Evolutionary conservation across 2,329 filamentous ascomycete species (phyloP).

Genomic region (Akanthomyces muscarius): DNA sequence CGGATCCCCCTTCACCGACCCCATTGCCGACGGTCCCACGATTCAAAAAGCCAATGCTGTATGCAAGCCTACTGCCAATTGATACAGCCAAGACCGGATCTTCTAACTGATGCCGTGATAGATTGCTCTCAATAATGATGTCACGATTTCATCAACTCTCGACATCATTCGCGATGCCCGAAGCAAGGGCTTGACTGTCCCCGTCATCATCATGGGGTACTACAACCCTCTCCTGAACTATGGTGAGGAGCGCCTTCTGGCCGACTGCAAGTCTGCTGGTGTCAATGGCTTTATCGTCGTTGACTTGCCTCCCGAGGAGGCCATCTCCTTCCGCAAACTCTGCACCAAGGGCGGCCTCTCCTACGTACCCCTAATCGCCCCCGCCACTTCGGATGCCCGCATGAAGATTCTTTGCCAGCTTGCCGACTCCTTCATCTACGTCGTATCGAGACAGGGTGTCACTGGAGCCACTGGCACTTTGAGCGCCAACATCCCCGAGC

Average conservation of each 20-base stretch:
- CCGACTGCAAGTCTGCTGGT: slow-evolving; percentile 77
- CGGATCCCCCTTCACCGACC: slow-evolving; percentile 94
- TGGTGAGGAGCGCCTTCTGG: slow-evolving; percentile 83
- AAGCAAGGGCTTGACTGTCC: slow-evolving; percentile 69
- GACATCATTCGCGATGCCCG: slow-evolving; percentile 81
- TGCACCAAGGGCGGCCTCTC: slow-evolving; percentile 74
- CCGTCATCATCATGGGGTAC: slow-evolving; percentile 96
- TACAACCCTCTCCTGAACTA: slow-evolving; percentile 96
- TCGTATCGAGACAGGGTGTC: slow-evolving; percentile 95
- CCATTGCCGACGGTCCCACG: slow-evolving; percentile 94
- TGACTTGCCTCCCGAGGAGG: slow-evolving; percentile 93
- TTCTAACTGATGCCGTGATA: slow-evolving; percentile 19
- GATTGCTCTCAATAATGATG: slow-evolving; percentile 79
- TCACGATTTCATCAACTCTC: slow-evolving; percentile 75
- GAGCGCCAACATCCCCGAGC: slow-evolving; percentile 74
- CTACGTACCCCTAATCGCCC: slow-evolving; percentile 95
- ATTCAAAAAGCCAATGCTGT: slow-evolving; percentile 93
- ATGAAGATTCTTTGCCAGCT: slow-evolving; percentile 97
- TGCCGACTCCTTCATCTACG: slow-evolving; percentile 98
- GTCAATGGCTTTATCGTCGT: slow-evolving; percentile 97
- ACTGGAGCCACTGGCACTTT: slow-evolving; percentile 84
- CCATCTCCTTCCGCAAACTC: slow-evolving; percentile 81
- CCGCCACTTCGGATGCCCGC: slow-evolving; percentile 83
- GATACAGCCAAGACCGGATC: not conserved
- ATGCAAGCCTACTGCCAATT: slow-evolving; percentile 28